phyloP scores from a whole-genome alignment of 164 flowering plant genomes.

The Sedum album region DNA sequence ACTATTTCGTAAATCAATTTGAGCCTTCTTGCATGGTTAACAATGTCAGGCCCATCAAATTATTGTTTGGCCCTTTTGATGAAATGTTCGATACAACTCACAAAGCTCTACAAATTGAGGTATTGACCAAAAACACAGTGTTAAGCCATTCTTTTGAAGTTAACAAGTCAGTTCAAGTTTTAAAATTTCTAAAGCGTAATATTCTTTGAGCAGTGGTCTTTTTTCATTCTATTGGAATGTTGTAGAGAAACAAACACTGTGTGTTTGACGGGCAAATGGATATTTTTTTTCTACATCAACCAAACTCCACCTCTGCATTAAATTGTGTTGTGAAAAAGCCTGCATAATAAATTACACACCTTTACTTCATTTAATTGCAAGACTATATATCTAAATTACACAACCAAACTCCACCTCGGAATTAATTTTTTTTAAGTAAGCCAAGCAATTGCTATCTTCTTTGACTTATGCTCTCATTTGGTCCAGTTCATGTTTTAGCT shows the following conservation, averaged over 20 bases:
- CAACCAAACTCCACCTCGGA: not conserved
- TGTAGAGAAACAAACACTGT: not conserved
- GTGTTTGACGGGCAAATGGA: not conserved
- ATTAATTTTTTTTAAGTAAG: not conserved
- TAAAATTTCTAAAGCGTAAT: not conserved
- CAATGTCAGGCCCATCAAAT: not conserved
- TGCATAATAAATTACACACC: not conserved
- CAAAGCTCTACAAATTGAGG: not conserved
- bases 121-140: not conserved
- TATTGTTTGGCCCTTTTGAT: not conserved
- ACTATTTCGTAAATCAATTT: too few species aligned
- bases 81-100: not conserved
- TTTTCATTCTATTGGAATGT: not conserved
- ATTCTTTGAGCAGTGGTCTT: not conserved
- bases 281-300: not conserved
- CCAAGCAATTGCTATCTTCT: not conserved
- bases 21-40: too few species aligned
- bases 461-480: not conserved
- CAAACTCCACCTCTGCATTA: slow-evolving; percentile 1
- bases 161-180: not conserved
- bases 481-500: not conserved
- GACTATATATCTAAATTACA: too few species aligned
- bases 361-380: not conserved
- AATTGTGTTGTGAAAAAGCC: not conserved
- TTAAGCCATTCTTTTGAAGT: too few species aligned